Conservation (phyloP, 495 filamentous ascomycete genomes). For the Penicillium arizonense region DNA sequence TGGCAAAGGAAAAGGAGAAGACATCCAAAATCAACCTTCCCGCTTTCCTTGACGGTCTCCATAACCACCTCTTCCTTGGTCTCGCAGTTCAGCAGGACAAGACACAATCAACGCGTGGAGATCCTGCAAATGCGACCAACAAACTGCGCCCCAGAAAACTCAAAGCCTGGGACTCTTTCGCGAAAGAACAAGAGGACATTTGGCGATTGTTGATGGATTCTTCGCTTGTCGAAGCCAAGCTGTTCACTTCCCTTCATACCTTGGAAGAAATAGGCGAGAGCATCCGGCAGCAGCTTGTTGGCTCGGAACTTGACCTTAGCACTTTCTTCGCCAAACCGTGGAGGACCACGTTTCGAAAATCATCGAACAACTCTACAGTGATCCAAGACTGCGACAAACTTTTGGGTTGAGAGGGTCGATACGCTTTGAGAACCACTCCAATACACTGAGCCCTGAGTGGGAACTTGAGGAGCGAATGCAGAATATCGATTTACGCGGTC, state of each 20-base stretch:
- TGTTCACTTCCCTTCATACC: conserved; percentile 6
- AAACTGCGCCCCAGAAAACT: conserved; percentile 13
- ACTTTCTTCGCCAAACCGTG: conserved; percentile 3
- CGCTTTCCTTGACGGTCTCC: conserved; percentile 13
- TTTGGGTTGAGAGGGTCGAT: conserved; percentile 8
- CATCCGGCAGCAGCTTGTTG: conserved; percentile 1
- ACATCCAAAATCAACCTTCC: conserved; percentile 7
- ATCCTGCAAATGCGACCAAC: conserved; percentile 11
- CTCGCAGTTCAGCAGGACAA: conserved; percentile 13
- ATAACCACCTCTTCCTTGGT: conserved; percentile 10
- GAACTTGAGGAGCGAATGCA: conserved; percentile 1
- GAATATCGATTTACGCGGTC: not conserved
- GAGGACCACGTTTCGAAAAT: conserved; percentile 11
- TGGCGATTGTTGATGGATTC: conserved; percentile 12
- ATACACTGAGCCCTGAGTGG: conserved; percentile 4
- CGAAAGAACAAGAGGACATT: conserved; percentile 9
- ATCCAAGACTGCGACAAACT: not conserved
- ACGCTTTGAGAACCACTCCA: conserved; percentile 13
- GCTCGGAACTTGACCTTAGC: conserved; percentile 10
- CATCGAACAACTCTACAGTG: conserved; percentile 6
- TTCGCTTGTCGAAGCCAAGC: conserved; percentile 1
- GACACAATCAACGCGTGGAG: conserved; percentile 11
- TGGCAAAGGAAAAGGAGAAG: too few relatives aligned
- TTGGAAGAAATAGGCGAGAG: conserved; percentile 5
- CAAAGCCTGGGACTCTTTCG: conserved; percentile 6